Evolutionary conservation across 352 stramenopile genomes (phyloP), one percentile per base, ranked within the genome.

Genomic region (Pythium oligandrum): DNA sequence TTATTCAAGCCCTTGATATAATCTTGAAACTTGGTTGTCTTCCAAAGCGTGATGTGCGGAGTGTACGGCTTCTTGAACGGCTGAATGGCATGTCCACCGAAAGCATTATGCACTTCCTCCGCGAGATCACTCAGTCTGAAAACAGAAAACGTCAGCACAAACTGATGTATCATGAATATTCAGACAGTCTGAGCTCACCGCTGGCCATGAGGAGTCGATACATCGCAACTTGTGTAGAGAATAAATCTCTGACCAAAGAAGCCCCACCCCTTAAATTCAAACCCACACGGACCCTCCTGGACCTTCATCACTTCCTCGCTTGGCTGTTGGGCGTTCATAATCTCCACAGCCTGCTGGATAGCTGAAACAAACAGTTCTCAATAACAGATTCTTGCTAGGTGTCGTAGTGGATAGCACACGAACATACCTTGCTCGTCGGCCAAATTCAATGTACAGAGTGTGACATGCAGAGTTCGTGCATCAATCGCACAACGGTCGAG

Each of bases 21-120:
- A 5, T 65, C n/a, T 5, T 53, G 60, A 35, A 71, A 51, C 4
- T 55, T 67, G 4, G 60, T 65, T 6, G 59, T 55, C 50, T 83
- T 81, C 70, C 73, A 83, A 17, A 83, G 63, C 6, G 73, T 78
- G 51, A 78, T 8, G 48, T 83, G 73, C n/a, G 73, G 68, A 4
- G 50, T 58, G 54, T 69, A 80, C 17, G 70, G 68, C 32, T 45
- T 59, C 10, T 59, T 51, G 35, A 76, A 71, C 2, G 9, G 43
- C 45, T 74, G 67, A 5, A 63, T 70, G 6, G 65, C 67, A 46
- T 76, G 53, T 1, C 63, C 67, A 34, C 52, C 11, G 48, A 69
- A 76, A 3, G 55, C 52, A 3, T 35, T 11, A 40, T 76, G 61
- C 4, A 83, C 43, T 31, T 44, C 34, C 51, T 75, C 57, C 6